Percentiles rank a stretch among this genome's conserved stretches.
phyloP scores from a whole-genome alignment of 2,329 filamentous ascomycete genomes.

The Trichoderma sp. region DNA sequence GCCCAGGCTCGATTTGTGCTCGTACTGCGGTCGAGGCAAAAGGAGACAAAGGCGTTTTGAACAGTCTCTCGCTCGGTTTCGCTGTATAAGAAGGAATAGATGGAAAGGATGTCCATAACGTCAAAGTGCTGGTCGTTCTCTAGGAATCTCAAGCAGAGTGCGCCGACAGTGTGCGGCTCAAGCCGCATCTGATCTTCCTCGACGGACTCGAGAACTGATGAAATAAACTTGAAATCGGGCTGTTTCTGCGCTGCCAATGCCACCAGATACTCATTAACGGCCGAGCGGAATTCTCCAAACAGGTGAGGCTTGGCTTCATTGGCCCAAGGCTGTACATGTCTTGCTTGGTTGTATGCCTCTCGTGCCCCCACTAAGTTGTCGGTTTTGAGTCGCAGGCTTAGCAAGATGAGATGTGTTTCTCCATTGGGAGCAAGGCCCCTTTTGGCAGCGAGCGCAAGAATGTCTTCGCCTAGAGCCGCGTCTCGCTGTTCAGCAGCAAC shows the following conservation, averaged over 20 bases:
- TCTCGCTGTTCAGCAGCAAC: slow-evolving; percentile 72
- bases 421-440: slow-evolving; percentile 67
- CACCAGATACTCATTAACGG: slow-evolving; percentile 72
- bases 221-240: slow-evolving; percentile 69
- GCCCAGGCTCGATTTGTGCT: slow-evolving; percentile 67
- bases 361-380: slow-evolving; percentile 72
- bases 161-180: slow-evolving; percentile 72
- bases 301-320: slow-evolving; percentile 49
- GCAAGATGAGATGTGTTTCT: slow-evolving; percentile 70
- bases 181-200: slow-evolving; percentile 70
- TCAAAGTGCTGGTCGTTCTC: slow-evolving; percentile 75
- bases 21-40: slow-evolving; percentile 63
- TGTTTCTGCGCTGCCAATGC: slow-evolving; percentile 63
- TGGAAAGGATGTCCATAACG: slow-evolving; percentile 78
- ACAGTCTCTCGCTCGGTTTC: slow-evolving; percentile 68
- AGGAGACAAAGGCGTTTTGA: slow-evolving; percentile 65
- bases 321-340: slow-evolving; percentile 39
- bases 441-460: slow-evolving; percentile 66
- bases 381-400: slow-evolving; percentile 73
- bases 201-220: slow-evolving; percentile 71
- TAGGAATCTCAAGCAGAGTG: slow-evolving; percentile 73
- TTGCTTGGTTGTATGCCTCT: slow-evolving; percentile 58
- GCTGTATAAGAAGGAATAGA: slow-evolving; percentile 71
- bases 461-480: slow-evolving; percentile 71
- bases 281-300: slow-evolving; percentile 55